Evolutionary conservation across 2,329 filamentous ascomycete species (phyloP).

Genomic region (Periconia macrospinosa): DNA sequence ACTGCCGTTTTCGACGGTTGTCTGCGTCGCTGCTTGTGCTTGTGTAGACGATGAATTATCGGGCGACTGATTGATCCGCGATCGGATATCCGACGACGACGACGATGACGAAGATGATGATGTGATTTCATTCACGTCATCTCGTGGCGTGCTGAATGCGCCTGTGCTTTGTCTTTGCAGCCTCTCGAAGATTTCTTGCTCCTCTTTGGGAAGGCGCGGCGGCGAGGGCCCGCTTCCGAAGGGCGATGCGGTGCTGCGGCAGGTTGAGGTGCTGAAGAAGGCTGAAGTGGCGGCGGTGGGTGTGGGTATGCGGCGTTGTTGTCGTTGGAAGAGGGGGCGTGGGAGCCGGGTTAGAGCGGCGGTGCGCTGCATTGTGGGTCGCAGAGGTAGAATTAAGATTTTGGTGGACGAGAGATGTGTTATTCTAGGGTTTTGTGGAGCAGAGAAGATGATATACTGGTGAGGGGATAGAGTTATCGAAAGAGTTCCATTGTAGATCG

Average conservation of each 20-base stretch:
- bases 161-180: slow-evolving; percentile 78
- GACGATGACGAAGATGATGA: slow-evolving; percentile 24
- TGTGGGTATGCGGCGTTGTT: not conserved
- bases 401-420: not conserved
- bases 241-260: slow-evolving; percentile 6
- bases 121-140: slow-evolving; percentile 35
- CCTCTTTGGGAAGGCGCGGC: slow-evolving; percentile 81
- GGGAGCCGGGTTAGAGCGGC: slow-evolving; percentile 19
- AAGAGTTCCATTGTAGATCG: slow-evolving; percentile 5
- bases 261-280: slow-evolving; percentile 15
- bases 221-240: slow-evolving; percentile 65
- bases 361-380: slow-evolving; percentile 18
- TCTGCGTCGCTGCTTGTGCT: not conserved
- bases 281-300: slow-evolving; percentile 8
- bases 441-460: not conserved
- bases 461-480: not conserved
- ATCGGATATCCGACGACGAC: slow-evolving; percentile 16
- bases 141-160: slow-evolving; percentile 70
- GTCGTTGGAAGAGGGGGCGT: slow-evolving; percentile 26
- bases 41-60: slow-evolving; percentile 13
- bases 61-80: slow-evolving; percentile 39
- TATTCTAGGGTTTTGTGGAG: not conserved
- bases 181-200: slow-evolving; percentile 88
- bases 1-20: slow-evolving; percentile 12
- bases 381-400: not conserved